Evolutionary conservation across 2,329 filamentous ascomycete genomes (phyloP).

Genomic region (Colletotrichum tamarilloi): DNA sequence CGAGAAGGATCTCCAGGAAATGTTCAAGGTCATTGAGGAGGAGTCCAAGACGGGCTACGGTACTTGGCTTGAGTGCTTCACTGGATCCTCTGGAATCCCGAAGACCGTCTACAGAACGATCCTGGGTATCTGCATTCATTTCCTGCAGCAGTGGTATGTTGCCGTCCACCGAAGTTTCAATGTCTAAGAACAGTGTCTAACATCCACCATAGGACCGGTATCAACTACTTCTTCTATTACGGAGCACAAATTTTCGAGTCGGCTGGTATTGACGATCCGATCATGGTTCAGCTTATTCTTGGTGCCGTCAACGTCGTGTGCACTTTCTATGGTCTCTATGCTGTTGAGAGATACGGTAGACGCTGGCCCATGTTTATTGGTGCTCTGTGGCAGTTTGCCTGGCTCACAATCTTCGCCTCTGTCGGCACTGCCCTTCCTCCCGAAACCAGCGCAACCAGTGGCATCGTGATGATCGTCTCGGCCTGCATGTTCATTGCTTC

Average conservation of each 20-base stretch:
- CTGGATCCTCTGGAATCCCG: slow-evolving; percentile 59
- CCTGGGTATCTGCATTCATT: slow-evolving; percentile 72
- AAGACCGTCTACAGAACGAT: slow-evolving; percentile 73
- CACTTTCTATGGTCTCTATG: slow-evolving; percentile 74
- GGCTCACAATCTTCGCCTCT: slow-evolving; percentile 73
- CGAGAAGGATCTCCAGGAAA: slow-evolving; percentile 65
- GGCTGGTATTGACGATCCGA: slow-evolving; percentile 74
- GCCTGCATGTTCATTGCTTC: slow-evolving; percentile 80
- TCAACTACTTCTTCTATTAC: slow-evolving; percentile 74
- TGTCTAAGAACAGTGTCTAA: neutral
- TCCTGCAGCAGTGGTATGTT: slow-evolving; percentile 69
- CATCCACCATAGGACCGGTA: slow-evolving; percentile 49
- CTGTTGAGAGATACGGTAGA: slow-evolving; percentile 76
- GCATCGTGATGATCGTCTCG: slow-evolving; percentile 77
- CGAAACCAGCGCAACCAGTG: slow-evolving; percentile 57
- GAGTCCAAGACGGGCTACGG: slow-evolving; percentile 57
- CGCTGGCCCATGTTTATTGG: slow-evolving; percentile 74
- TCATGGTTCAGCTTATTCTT: slow-evolving; percentile 75
- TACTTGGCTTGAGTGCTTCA: slow-evolving; percentile 71
- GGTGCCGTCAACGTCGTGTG: slow-evolving; percentile 75
- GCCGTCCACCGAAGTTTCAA: neutral
- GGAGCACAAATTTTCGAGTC: slow-evolving; percentile 75
- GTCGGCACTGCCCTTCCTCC: slow-evolving; percentile 62
- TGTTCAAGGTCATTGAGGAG: slow-evolving; percentile 58
- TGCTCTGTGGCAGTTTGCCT: slow-evolving; percentile 74